phyloP scores from a whole-genome alignment of 768 basidiomycete genomes.

The Amanita muscaria region DNA sequence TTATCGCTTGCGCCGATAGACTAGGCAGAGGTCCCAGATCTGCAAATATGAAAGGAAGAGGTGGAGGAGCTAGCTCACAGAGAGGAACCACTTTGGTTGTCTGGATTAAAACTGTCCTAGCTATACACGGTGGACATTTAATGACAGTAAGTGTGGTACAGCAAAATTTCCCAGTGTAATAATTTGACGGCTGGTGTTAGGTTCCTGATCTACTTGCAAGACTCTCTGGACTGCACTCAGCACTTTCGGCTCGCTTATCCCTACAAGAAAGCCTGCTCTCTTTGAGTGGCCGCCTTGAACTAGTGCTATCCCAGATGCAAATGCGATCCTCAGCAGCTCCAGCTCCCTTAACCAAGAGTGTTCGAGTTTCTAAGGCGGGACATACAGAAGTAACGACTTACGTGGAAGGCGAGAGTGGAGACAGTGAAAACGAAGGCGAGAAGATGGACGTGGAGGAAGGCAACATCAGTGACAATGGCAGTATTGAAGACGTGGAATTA shows the following conservation, averaged over 20 bases:
- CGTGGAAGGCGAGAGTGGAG: conserved; percentile 74
- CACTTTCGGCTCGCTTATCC: conserved; percentile 68
- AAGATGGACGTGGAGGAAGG: conserved; percentile 51
- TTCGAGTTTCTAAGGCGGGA: conserved; percentile 21
- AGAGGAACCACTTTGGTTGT: conserved; percentile 57
- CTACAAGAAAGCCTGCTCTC: conserved; percentile 81
- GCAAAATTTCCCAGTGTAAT: conserved; percentile 4
- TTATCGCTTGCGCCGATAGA: conserved; percentile 84
- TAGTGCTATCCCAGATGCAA: conserved; percentile 90
- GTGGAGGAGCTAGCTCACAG: conserved; percentile 73
- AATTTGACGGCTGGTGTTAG: conserved; percentile 30
- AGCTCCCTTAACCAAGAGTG: conserved; percentile 38
- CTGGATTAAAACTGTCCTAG: conserved; percentile 78
- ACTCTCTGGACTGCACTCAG: conserved; percentile 76
- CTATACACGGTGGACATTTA: conserved; percentile 82
- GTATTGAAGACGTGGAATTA: conserved; percentile 71
- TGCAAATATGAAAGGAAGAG: conserved; percentile 68
- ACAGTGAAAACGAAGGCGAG: conserved; percentile 39
- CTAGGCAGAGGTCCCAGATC: conserved; percentile 68
- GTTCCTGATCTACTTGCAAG: conserved; percentile 88
- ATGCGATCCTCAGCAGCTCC: conserved; percentile 71
- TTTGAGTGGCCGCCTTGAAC: conserved; percentile 84
- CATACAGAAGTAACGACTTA: conserved; percentile 41
- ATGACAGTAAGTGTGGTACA: conserved; percentile 67
- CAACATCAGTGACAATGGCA: conserved; percentile 61